A percentile compares a stretch with the other conserved stretches of the same genome.
These are phyloP conservation scores for Glomus cerebriforme DNA, from an alignment of 192 early-diverging fungal genomes.

Conservation along the genomic window DNA sequence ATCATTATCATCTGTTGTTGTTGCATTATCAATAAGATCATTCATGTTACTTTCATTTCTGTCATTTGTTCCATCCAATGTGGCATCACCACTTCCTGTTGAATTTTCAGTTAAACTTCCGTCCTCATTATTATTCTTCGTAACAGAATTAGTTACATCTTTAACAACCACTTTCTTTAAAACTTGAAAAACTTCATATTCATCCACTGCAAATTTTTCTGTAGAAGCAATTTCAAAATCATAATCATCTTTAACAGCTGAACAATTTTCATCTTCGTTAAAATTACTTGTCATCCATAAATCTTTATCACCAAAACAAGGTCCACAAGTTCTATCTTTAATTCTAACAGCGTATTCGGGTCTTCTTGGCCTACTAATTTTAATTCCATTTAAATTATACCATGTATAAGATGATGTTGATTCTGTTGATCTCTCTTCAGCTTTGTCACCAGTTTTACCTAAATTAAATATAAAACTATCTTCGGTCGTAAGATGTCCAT, in stretches of 20 bases:
- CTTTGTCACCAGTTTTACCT: neutral
- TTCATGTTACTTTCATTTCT: too few species aligned
- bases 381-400: neutral
- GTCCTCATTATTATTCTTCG: neutral
- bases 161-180: neutral
- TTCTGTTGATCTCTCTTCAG: neutral
- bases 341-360: neutral
- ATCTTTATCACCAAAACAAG: slow-evolving; percentile 21
- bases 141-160: neutral
- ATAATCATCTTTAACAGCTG: slow-evolving; percentile 3
- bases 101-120: too few species aligned
- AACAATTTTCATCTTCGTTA: slow-evolving; percentile 10
- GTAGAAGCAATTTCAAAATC: neutral
- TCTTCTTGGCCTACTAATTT: neutral
- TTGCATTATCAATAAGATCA: too few species aligned
- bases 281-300: slow-evolving; percentile 17
- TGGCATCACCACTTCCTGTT: too few species aligned
- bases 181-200: slow-evolving; percentile 23
- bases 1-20: too few species aligned
- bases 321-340: slow-evolving; percentile 9
- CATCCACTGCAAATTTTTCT: neutral
- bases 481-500: neutral
- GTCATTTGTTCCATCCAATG: too few species aligned
- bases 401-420: neutral
- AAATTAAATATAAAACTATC: slow-evolving; percentile 14